These are phyloP conservation scores for Lasiodiplodia sp. DNA, from an alignment of 2,329 filamentous ascomycete species.

Conservation along the genomic window DNA sequence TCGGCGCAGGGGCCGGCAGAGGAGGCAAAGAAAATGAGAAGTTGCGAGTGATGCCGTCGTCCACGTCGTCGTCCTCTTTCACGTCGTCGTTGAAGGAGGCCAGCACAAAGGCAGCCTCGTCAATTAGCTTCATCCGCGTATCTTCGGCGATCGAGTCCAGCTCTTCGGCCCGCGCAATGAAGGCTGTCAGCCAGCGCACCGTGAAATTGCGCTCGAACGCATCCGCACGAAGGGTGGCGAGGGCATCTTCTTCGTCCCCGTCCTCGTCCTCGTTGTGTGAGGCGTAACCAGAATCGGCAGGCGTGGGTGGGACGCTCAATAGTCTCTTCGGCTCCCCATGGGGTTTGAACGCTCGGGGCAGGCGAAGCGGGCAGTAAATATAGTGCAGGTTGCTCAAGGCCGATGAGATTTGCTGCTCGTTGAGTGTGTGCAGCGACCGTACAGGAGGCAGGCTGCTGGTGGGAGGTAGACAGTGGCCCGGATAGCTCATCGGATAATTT, in stretches of 20 bases:
- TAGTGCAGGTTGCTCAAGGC: slow-evolving; percentile 40
- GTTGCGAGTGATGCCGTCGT: slow-evolving; percentile 40
- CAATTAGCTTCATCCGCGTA: slow-evolving; percentile 35
- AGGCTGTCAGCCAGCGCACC: slow-evolving; percentile 43
- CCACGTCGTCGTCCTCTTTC: not conserved
- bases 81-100: slow-evolving; percentile 32
- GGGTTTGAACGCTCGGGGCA: slow-evolving; percentile 36
- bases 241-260: slow-evolving; percentile 36
- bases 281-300: slow-evolving; percentile 46
- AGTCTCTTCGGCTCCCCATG: slow-evolving; percentile 24
- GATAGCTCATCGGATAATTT: slow-evolving; percentile 36
- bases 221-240: slow-evolving; percentile 42
- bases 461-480: slow-evolving; percentile 41
- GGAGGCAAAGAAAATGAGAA: slow-evolving; percentile 38
- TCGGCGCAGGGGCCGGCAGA: not conserved
- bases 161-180: slow-evolving; percentile 42
- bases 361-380: slow-evolving; percentile 45
- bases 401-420: slow-evolving; percentile 37
- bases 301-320: slow-evolving; percentile 30
- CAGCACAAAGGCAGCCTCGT: slow-evolving; percentile 45
- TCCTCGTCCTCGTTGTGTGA: slow-evolving; percentile 43
- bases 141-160: slow-evolving; percentile 38
- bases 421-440: slow-evolving; percentile 35
- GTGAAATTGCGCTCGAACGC: slow-evolving; percentile 42
- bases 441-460: slow-evolving; percentile 44